Conservation (phyloP, 2,329 filamentous ascomycete species). For the Fusarium sp. region DNA sequence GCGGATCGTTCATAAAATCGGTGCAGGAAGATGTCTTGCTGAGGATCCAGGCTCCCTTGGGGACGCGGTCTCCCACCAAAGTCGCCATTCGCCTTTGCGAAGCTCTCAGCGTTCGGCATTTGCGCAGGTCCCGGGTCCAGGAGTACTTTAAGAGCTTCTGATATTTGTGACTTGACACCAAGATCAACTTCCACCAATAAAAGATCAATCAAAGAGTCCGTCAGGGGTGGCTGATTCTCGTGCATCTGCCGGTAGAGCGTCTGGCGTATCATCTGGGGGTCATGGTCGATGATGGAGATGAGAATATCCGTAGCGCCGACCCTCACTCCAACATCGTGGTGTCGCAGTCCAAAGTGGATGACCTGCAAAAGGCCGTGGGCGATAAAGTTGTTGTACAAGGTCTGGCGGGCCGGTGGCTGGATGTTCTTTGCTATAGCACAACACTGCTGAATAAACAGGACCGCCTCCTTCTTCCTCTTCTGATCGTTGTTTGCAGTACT, state of each 20-base stretch:
- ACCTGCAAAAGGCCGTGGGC: slow-evolving; percentile 87
- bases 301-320: slow-evolving; percentile 95
- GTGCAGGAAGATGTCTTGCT: slow-evolving; percentile 87
- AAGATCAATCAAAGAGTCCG: slow-evolving; percentile 92
- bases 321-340: slow-evolving; percentile 84
- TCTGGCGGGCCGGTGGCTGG: slow-evolving; percentile 83
- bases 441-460: slow-evolving; percentile 96
- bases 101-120: slow-evolving; percentile 62
- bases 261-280: slow-evolving; percentile 91
- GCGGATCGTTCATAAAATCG: slow-evolving; percentile 92
- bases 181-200: slow-evolving; percentile 91
- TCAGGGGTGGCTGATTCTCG: slow-evolving; percentile 86
- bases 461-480: slow-evolving; percentile 89
- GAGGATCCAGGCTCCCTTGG: slow-evolving; percentile 68
- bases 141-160: slow-evolving; percentile 93
- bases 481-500: slow-evolving; percentile 71
- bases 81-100: slow-evolving; percentile 75
- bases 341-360: slow-evolving; percentile 90
- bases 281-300: slow-evolving; percentile 94
- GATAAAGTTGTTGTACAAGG: slow-evolving; percentile 91
- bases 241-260: slow-evolving; percentile 93
- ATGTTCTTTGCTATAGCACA: slow-evolving; percentile 94
- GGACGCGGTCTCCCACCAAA: slow-evolving; percentile 74
- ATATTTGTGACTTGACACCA: slow-evolving; percentile 94
- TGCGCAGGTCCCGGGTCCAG: slow-evolving; percentile 75